These are phyloP conservation scores for Diaporthe capsici DNA, from an alignment of 2,329 filamentous ascomycete genomes.

Conservation along the genomic window DNA sequence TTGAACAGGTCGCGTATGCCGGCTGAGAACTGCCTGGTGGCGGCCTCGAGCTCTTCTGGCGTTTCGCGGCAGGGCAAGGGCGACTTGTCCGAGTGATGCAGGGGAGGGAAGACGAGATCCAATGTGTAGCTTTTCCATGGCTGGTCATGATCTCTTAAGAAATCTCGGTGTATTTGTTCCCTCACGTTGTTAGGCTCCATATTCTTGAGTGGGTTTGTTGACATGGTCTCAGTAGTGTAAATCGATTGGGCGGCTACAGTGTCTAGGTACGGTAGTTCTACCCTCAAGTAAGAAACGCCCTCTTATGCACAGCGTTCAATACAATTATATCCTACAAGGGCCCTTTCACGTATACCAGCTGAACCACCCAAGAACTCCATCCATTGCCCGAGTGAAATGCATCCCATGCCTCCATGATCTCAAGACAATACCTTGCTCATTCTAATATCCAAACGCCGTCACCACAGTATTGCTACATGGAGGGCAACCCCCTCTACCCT, in stretches of 20 bases:
- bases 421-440: background rate
- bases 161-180: background rate
- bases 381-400: background rate
- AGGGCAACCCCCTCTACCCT: background rate
- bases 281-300: background rate
- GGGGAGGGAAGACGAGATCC: slow-evolving; percentile 15
- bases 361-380: background rate
- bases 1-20: slow-evolving; percentile 43
- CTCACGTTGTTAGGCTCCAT: background rate
- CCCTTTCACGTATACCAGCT: background rate
- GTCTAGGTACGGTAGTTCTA: background rate
- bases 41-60: slow-evolving; percentile 40
- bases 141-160: background rate
- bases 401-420: background rate
- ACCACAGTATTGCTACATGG: background rate
- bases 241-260: background rate
- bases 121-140: background rate
- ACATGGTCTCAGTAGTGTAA: background rate
- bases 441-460: slow-evolving; percentile 3
- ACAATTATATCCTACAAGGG: background rate
- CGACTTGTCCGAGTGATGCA: slow-evolving; percentile 30
- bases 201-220: background rate
- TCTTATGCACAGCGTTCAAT: background rate
- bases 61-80: slow-evolving; percentile 42
- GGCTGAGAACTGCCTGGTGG: slow-evolving; percentile 43